Evolutionary conservation across 768 basidiomycete species (phyloP).

Genomic region (Serendipita indica): DNA sequence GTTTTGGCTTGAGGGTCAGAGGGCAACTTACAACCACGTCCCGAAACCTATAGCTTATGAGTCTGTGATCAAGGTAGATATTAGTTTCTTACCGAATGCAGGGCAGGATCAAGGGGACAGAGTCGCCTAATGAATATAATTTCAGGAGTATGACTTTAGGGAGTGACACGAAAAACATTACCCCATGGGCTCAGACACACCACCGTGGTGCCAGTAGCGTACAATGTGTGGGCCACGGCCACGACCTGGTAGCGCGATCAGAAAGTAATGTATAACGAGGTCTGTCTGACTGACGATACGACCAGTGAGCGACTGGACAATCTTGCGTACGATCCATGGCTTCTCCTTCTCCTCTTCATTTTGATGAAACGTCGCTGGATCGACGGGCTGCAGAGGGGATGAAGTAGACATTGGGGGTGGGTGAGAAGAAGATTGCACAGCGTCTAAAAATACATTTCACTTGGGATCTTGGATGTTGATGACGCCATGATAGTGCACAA

Average conservation of each 20-base stretch:
- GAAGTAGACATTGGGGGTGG: background rate
- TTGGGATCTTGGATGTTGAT: no score
- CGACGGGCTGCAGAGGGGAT: slow-evolving; percentile 14
- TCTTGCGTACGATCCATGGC: slow-evolving; percentile 49
- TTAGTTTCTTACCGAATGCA: slow-evolving; percentile 28
- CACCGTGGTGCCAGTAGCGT: slow-evolving; percentile 42
- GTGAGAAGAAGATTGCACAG: no score
- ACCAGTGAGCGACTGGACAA: slow-evolving; percentile 46
- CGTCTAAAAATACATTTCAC: no score
- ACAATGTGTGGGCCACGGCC: slow-evolving; percentile 28
- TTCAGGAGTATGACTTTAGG: slow-evolving; percentile 9
- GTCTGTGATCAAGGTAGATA: background rate
- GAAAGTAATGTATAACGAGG: no score
- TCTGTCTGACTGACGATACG: slow-evolving; percentile 46
- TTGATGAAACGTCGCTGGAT: slow-evolving; percentile 13
- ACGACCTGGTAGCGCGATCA: background rate
- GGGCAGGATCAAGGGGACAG: slow-evolving; percentile 44
- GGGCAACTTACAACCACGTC: background rate
- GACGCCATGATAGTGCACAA: no score
- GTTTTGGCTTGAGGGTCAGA: background rate
- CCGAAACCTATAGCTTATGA: background rate
- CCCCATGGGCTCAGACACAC: slow-evolving; percentile 49
- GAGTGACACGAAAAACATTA: background rate
- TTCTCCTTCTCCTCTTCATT: slow-evolving; percentile 39
- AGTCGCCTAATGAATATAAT: slow-evolving; percentile 29